Conservation (phyloP, 2,329 filamentous ascomycete species). For the Sordariomycetes sp. region DNA sequence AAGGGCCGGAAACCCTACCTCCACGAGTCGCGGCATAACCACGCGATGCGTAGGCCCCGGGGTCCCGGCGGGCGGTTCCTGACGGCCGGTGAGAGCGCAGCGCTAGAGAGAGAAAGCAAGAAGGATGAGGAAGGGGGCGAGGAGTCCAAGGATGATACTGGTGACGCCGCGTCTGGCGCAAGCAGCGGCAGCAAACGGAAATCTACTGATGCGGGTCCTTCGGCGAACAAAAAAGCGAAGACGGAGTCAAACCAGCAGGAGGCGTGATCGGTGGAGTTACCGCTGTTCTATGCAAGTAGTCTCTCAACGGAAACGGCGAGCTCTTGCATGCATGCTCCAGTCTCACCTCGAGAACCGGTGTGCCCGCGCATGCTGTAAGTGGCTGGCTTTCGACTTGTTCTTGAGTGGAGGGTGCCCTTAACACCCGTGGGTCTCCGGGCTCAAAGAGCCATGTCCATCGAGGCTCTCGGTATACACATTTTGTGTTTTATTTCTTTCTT, state of each 20-base stretch:
- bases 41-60: slow-evolving; percentile 90
- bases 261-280: neutral
- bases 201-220: slow-evolving; percentile 33
- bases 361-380: neutral
- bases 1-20: slow-evolving; percentile 96
- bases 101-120: slow-evolving; percentile 60
- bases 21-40: slow-evolving; percentile 94
- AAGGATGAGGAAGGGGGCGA: slow-evolving; percentile 18
- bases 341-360: neutral
- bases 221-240: slow-evolving; percentile 43
- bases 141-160: slow-evolving; percentile 18
- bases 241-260: slow-evolving; percentile 25
- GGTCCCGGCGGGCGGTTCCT: slow-evolving; percentile 91
- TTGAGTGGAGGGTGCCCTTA: neutral
- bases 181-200: slow-evolving; percentile 44
- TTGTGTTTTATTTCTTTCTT: slow-evolving; percentile 14
- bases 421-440: neutral
- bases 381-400: neutral
- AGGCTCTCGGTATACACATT: neutral
- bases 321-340: neutral
- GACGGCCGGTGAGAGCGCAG: slow-evolving; percentile 88
- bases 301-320: neutral
- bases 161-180: slow-evolving; percentile 11
- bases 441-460: neutral
- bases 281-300: neutral